Evolutionary conservation across 805 yeast genomes (phyloP).

Genomic region (Yamadazyma phyllophila): DNA sequence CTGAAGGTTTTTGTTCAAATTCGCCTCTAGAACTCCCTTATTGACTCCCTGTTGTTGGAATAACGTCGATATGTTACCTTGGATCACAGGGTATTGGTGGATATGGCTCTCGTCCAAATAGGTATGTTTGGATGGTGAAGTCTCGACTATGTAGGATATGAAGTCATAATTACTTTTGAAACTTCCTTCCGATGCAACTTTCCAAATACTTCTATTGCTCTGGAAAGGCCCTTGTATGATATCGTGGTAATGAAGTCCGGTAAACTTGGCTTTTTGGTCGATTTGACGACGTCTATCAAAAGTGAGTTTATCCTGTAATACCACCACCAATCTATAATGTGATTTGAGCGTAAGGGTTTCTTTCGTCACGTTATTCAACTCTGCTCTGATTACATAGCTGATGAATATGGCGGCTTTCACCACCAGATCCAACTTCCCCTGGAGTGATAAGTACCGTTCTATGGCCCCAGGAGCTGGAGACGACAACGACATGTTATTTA

Average conservation of each 20-base stretch:
- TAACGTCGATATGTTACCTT: slow-evolving; percentile 18
- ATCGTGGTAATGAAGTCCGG: slow-evolving; percentile 4
- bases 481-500: slow-evolving; percentile 22
- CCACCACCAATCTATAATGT: slow-evolving; percentile 1
- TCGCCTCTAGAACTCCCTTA: slow-evolving; percentile 8
- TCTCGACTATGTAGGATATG: slow-evolving; percentile 8
- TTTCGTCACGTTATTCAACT: slow-evolving; percentile 24
- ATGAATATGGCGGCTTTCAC: slow-evolving; percentile 25
- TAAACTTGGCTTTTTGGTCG: slow-evolving; percentile 12
- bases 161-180: slow-evolving; percentile 20
- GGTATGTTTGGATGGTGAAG: slow-evolving; percentile 6
- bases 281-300: slow-evolving; percentile 11
- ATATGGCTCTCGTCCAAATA: slow-evolving; percentile 17
- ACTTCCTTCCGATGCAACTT: slow-evolving; percentile 18
- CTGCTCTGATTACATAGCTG: slow-evolving; percentile 24
- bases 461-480: slow-evolving; percentile 22
- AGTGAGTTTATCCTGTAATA: slow-evolving; percentile 3
- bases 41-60: slow-evolving; percentile 17
- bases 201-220: slow-evolving; percentile 5
- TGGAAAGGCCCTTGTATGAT: slow-evolving; percentile 7
- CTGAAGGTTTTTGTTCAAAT: slow-evolving; percentile 6
- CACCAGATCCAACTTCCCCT: slow-evolving; percentile 23
- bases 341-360: slow-evolving; percentile 29
- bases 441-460: slow-evolving; percentile 30
- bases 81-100: slow-evolving; percentile 15